These are phyloP conservation scores for Lablab purpureus DNA, from an alignment of 306 rosid genomes.

Conservation along the genomic window DNA sequence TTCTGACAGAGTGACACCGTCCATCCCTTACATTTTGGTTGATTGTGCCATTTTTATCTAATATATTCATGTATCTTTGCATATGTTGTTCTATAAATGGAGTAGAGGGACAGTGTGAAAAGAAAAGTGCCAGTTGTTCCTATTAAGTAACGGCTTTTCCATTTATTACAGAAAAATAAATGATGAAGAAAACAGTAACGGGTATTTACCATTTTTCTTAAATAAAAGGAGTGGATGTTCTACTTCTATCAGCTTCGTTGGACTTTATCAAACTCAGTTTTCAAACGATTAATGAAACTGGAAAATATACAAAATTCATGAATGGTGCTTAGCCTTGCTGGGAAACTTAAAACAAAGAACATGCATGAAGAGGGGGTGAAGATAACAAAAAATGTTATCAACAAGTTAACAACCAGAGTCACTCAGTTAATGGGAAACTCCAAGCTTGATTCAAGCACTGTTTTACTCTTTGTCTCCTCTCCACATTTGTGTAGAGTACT, in stretches of 20 bases:
- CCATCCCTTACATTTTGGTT: background rate
- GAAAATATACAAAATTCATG: background rate
- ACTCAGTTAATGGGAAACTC: background rate
- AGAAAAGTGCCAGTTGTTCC: background rate
- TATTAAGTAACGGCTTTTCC: background rate
- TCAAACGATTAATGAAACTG: slow-evolving; percentile 4
- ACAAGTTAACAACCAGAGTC: background rate
- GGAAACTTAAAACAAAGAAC: background rate
- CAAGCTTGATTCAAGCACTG: background rate
- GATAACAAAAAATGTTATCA: background rate
- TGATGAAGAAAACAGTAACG: background rate
- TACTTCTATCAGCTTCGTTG: background rate
- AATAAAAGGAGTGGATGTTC: background rate
- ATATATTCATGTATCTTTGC: background rate
- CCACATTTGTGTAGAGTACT: background rate
- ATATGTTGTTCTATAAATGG: background rate
- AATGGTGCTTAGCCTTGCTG: background rate
- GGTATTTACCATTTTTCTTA: background rate
- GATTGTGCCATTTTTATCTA: background rate
- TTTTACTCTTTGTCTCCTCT: background rate
- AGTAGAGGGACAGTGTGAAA: background rate
- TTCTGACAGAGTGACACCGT: background rate
- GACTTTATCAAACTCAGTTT: background rate
- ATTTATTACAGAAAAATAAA: background rate
- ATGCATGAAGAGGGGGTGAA: background rate